Conservation (phyloP, 2,329 filamentous ascomycete genomes). For the Aspergillus fumigatus region DNA sequence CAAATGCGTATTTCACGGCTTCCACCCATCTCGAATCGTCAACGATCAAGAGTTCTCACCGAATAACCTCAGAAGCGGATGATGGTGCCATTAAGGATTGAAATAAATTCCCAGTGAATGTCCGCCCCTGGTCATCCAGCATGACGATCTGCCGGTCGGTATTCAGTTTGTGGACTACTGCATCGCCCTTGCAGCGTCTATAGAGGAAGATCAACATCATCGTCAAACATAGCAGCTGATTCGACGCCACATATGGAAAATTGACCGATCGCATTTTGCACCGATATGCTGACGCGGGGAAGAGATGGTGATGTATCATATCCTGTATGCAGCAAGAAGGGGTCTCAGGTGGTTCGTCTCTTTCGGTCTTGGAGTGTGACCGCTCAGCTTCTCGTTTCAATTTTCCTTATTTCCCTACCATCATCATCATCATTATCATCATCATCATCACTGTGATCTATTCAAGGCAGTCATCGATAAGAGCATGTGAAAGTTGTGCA, state of each 20-base stretch:
- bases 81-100: background rate
- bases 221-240: background rate
- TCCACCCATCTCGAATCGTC: background rate
- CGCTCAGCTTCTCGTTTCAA: background rate
- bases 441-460: background rate
- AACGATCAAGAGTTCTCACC: background rate
- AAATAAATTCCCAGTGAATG: conserved; percentile 11
- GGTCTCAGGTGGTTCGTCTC: background rate
- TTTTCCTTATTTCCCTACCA: background rate
- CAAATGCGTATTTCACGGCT: background rate
- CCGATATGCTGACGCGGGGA: background rate
- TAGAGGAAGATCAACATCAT: background rate
- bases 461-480: background rate
- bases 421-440: background rate
- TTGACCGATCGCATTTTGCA: background rate
- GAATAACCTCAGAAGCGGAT: background rate
- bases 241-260: background rate
- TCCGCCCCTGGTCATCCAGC: conserved; percentile 1
- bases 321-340: background rate
- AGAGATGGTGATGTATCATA: background rate
- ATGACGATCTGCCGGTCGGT: background rate
- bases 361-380: background rate
- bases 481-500: background rate
- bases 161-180: background rate
- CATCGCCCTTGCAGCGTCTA: background rate